Evolutionary conservation across 2,329 filamentous ascomycete species (phyloP).

Genomic region (Xenosphaeropsis pyriputrescens): DNA sequence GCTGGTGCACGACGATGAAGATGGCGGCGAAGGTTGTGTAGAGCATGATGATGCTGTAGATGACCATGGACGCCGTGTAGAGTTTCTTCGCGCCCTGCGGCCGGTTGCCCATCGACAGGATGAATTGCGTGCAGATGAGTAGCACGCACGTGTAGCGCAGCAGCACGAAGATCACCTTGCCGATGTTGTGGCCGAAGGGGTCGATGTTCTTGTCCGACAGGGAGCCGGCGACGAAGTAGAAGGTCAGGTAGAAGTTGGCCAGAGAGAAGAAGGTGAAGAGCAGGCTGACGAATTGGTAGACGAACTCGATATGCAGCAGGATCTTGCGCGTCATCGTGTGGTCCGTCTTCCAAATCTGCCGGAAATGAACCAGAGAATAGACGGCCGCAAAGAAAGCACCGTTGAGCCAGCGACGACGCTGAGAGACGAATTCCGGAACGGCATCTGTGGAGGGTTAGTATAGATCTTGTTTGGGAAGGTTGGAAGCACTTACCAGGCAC

Average conservation of each 20-base stretch:
- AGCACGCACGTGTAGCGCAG: conserved; percentile 76
- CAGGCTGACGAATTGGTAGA: conserved; percentile 87
- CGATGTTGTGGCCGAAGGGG: conserved; percentile 82
- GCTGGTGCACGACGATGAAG: conserved; percentile 78
- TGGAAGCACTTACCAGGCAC: conserved; percentile 62
- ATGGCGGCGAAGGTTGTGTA: conserved; percentile 86
- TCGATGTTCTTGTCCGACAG: conserved; percentile 67
- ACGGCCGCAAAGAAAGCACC: conserved; percentile 97
- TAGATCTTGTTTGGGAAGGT: background rate
- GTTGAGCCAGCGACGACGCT: conserved; percentile 92
- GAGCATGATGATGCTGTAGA: conserved; percentile 88
- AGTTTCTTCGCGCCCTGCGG: conserved; percentile 89
- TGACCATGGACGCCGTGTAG: conserved; percentile 75
- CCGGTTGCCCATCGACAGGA: conserved; percentile 88
- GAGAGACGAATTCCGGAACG: conserved; percentile 93
- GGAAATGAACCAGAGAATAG: conserved; percentile 91
- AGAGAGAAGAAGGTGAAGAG: conserved; percentile 96
- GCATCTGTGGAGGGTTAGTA: conserved; percentile 40
- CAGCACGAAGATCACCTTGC: conserved; percentile 71
- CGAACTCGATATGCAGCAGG: conserved; percentile 83
- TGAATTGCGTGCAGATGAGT: conserved; percentile 89
- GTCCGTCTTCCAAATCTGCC: conserved; percentile 84
- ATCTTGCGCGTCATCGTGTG: conserved; percentile 83
- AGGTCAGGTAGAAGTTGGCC: conserved; percentile 97
- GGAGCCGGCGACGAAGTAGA: conserved; percentile 94